Evolutionary conservation across 2,329 filamentous ascomycete species (phyloP).

Genomic region (Exophiala sideris): DNA sequence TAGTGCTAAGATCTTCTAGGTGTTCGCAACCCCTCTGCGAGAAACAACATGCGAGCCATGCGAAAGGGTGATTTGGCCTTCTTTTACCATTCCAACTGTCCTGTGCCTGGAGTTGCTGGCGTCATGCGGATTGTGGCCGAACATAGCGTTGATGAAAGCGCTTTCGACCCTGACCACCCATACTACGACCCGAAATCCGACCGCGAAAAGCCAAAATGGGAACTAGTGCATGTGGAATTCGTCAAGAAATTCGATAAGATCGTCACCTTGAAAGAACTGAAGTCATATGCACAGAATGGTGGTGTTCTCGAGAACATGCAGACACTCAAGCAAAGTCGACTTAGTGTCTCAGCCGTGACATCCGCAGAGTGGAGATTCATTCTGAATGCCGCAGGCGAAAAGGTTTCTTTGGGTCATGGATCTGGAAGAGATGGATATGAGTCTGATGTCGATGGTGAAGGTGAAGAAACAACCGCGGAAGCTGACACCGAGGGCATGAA

Average conservation of each 20-base stretch:
- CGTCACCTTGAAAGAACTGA: slow-evolving; percentile 69
- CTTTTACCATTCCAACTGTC: slow-evolving; percentile 96
- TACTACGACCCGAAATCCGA: slow-evolving; percentile 82
- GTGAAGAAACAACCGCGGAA: slow-evolving; percentile 16
- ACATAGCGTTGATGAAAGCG: slow-evolving; percentile 73
- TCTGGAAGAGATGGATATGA: slow-evolving; percentile 21
- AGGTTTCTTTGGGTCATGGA: slow-evolving; percentile 23
- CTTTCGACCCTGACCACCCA: slow-evolving; percentile 67
- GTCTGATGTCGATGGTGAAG: slow-evolving; percentile 24
- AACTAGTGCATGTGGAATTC: slow-evolving; percentile 83
- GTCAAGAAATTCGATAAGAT: slow-evolving; percentile 73
- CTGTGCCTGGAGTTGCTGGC: slow-evolving; percentile 80
- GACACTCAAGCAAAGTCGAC: slow-evolving; percentile 72
- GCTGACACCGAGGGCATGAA: slow-evolving; percentile 2
- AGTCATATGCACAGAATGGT: slow-evolving; percentile 57
- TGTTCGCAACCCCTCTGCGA: slow-evolving; percentile 49
- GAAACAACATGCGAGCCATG: slow-evolving; percentile 90
- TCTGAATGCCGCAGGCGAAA: slow-evolving; percentile 39
- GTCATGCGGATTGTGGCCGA: slow-evolving; percentile 86
- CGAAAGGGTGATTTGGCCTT: slow-evolving; percentile 87
- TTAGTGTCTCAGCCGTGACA: slow-evolving; percentile 66
- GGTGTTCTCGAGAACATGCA: slow-evolving; percentile 70
- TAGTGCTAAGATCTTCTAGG: slow-evolving; percentile 14
- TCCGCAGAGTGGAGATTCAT: slow-evolving; percentile 49
- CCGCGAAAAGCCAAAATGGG: slow-evolving; percentile 72